Percentiles rank a stretch among this genome's conserved stretches.
Evolutionary conservation across 192 early-diverging fungal genomes (phyloP).

Genomic region (Umbelopsis isabellina): DNA sequence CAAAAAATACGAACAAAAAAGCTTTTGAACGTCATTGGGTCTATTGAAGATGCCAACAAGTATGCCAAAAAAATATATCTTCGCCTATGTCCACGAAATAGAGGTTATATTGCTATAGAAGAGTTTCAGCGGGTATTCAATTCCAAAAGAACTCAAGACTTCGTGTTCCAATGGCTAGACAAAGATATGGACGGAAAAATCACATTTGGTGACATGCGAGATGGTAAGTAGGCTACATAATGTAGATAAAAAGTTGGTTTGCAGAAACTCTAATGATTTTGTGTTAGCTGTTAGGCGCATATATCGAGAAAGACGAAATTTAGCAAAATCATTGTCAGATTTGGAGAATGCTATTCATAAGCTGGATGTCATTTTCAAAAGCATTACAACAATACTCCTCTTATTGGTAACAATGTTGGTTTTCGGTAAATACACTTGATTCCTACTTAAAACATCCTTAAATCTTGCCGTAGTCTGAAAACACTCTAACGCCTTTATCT

Average conservation of each 20-base stretch:
- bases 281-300: neutral
- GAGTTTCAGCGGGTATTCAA: conserved; percentile 9
- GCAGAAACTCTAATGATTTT: neutral
- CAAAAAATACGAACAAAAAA: conserved; percentile 9
- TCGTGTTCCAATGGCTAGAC: neutral
- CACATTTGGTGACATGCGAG: neutral
- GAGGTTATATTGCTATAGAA: neutral
- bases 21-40: conserved; percentile 7
- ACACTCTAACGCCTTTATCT: neutral
- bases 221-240: neutral
- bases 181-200: conserved; percentile 16
- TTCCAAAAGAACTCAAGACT: conserved; percentile 8
- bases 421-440: neutral
- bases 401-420: conserved; percentile 4
- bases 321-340: conserved; percentile 10
- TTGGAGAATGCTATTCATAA: conserved; percentile 6
- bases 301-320: conserved; percentile 1
- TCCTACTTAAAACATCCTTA: neutral
- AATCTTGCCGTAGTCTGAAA: neutral
- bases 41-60: conserved; percentile 17
- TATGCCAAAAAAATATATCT: conserved; percentile 13
- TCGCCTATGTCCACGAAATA: neutral
- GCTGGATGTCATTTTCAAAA: conserved; percentile 5
- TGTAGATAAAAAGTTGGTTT: neutral
- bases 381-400: neutral